Evolutionary conservation across 768 basidiomycete genomes (phyloP), one percentile per base, ranked within the genome.

Genomic region (Russula compacta): DNA sequence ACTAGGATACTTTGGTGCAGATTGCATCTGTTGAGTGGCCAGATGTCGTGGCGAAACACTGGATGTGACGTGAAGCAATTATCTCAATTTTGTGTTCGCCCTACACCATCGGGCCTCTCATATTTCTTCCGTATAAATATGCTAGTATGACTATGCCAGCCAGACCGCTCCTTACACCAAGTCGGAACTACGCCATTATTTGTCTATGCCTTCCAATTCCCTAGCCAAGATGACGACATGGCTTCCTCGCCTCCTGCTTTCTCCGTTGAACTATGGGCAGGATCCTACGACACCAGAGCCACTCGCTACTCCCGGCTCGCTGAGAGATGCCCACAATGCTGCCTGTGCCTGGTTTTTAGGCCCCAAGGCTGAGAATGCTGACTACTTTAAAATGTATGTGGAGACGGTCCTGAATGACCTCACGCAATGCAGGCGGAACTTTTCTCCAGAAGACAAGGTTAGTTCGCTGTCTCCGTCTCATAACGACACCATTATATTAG

Each of bases 301-400:
- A 6, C 35, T 24, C 10, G 33, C 40, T 32, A 4, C 36, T 51
- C 44, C 59, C 6, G 63, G 52, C 3, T 66, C 65, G 1, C 32
- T 53, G 19, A 56, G n/a, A 38, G 50, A 64, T 11, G 32, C 44
- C 19, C 68, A 69, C 51, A 59, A 72, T 15, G 67, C 69, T 24
- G 67, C 77, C 19, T 68, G 71, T 14, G 70, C 76, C 14, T 75
- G 72, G 69, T 77, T 78, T 58, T 64, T 78, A 17, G 76, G 76
- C 2, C 75, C 76, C 12, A 70, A 70, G 50, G 75, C 70, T 9
- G 76, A 78, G 66, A 77, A 77, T 60, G 58, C 51, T 8, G 70
- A 69, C 10, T 48, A 70, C 35, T 65, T 77, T 39, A 67, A 66
- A 46, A 55, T 59, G 5, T 55, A 66, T 14, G 73, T 77, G 55